Percentiles rank a stretch among this genome's conserved stretches.
Evolutionary conservation across 1,139 yeast genomes (phyloP).

Genomic region (Magnusiomyces tetraspermus): DNA sequence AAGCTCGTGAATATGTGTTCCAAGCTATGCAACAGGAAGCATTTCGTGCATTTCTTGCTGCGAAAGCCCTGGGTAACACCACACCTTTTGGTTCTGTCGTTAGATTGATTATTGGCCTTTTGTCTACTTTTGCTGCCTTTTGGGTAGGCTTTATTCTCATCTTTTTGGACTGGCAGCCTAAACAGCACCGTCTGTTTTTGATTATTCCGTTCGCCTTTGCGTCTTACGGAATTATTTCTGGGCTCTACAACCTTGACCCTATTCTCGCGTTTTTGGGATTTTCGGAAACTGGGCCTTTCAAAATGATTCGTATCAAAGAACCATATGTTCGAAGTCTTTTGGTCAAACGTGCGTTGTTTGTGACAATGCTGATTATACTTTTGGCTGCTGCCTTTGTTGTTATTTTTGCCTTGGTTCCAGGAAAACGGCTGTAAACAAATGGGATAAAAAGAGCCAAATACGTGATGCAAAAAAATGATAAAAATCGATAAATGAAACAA

Average conservation of each 20-base stretch:
- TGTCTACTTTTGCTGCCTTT: conserved; percentile 68
- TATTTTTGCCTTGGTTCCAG: conserved; percentile 80
- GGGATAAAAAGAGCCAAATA: too few relatives aligned
- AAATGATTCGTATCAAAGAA: conserved; percentile 47
- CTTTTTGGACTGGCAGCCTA: conserved; percentile 58
- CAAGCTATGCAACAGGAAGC: conserved; percentile 87
- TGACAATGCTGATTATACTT: conserved; percentile 45
- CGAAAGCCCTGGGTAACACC: conserved; percentile 75
- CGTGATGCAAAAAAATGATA: too few relatives aligned
- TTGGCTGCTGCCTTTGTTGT: conserved; percentile 63
- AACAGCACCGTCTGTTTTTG: conserved; percentile 61
- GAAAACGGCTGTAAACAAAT: conserved; percentile 44
- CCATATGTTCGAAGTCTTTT: conserved; percentile 60
- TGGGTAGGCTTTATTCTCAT: conserved; percentile 84
- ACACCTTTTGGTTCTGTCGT: conserved; percentile 46
- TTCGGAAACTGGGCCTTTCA: conserved; percentile 41
- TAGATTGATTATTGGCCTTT: conserved; percentile 59
- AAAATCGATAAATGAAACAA: too few relatives aligned
- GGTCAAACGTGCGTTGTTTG: conserved; percentile 64
- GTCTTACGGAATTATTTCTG: conserved; percentile 58
- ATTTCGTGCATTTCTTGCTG: conserved; percentile 72
- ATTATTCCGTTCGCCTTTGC: conserved; percentile 69
- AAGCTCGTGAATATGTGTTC: conserved; percentile 71
- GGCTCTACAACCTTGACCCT: conserved; percentile 80
- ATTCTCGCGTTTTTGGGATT: conserved; percentile 60